Percentiles rank a stretch among this genome's conserved stretches.
Evolutionary conservation across 208 protist species (phyloP).

Genomic region (Wallacemonas sp.): DNA sequence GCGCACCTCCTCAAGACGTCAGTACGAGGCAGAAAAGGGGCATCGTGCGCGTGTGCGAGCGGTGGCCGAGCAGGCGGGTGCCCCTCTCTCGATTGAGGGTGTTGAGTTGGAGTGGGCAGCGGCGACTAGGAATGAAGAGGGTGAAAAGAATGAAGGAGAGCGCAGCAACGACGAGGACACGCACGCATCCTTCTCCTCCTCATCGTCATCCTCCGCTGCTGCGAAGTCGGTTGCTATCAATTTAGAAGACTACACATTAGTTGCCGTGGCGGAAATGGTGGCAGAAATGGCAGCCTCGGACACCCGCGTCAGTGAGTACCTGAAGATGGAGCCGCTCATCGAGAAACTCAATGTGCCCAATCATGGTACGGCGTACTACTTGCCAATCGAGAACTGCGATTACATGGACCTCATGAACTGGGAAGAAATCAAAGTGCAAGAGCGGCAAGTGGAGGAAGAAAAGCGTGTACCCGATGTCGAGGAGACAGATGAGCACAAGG

Average conservation of each 20-base stretch:
- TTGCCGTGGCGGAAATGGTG: constrained; percentile 82
- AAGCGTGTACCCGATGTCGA: constrained; percentile 49
- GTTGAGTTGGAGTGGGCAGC: neutral
- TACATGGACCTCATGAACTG: constrained; percentile 79
- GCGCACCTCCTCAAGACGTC: neutral
- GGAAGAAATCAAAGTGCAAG: constrained; percentile 64
- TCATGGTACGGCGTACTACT: constrained; percentile 66
- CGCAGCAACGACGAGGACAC: too few relatives aligned
- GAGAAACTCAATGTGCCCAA: constrained; percentile 81
- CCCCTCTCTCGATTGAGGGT: neutral
- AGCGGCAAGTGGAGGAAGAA: constrained; percentile 22
- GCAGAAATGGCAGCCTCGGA: constrained; percentile 65
- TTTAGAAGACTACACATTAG: constrained; percentile 75
- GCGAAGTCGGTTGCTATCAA: constrained; percentile 45
- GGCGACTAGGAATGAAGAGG: too few relatives aligned
- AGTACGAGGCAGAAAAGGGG: neutral
- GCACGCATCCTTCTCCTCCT: neutral
- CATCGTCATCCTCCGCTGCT: constrained; percentile 1
- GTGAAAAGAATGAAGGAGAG: too few relatives aligned
- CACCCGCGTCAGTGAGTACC: constrained; percentile 51
- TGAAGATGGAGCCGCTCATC: constrained; percentile 72
- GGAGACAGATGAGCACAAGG: constrained; percentile 65
- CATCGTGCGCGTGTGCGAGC: neutral
- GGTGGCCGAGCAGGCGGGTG: neutral
- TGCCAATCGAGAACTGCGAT: constrained; percentile 87